Conservation (phyloP, 73 alveolate genomes). For the Uronychia setigera region DNA sequence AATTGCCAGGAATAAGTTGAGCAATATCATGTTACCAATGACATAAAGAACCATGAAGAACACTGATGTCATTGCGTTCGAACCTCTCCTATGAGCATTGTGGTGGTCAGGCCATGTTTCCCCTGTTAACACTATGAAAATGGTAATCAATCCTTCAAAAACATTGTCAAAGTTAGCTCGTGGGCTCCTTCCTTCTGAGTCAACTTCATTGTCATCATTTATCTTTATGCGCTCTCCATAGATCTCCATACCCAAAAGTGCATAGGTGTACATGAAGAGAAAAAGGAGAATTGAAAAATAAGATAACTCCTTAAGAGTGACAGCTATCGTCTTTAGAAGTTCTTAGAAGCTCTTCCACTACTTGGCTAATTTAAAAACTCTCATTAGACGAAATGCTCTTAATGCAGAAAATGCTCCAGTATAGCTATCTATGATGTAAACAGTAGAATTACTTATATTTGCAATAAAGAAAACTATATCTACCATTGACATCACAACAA, state of each 20-base stretch:
- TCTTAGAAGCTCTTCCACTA: conserved; percentile 58
- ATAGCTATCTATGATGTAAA: not conserved
- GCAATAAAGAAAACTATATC: conserved; percentile 67
- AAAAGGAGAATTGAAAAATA: conserved; percentile 58
- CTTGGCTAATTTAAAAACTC: conserved; percentile 69
- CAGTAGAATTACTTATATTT: conserved; percentile 14
- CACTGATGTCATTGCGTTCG: conserved; percentile 9
- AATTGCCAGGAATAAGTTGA: conserved; percentile 67
- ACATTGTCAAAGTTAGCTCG: conserved; percentile 47
- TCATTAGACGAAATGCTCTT: conserved; percentile 58
- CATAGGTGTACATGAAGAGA: conserved; percentile 51
- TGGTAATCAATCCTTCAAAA: conserved; percentile 51
- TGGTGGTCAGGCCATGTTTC: conserved; percentile 19
- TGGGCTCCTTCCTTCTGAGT: conserved; percentile 15
- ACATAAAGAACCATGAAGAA: conserved; percentile 54
- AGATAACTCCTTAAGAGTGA: conserved; percentile 46
- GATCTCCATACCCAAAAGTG: conserved; percentile 68
- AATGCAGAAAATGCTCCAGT: conserved; percentile 58
- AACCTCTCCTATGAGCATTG: conserved; percentile 16
- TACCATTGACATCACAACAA: conserved; percentile 74
- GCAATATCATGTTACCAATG: conserved; percentile 52
- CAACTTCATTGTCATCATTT: conserved; percentile 13
- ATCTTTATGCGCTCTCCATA: conserved; percentile 35
- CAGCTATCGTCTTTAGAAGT: conserved; percentile 44
- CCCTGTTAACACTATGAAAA: conserved; percentile 54